Evolutionary conservation across 306 rosid species (phyloP).

Genomic region (Coriaria nepalensis): DNA sequence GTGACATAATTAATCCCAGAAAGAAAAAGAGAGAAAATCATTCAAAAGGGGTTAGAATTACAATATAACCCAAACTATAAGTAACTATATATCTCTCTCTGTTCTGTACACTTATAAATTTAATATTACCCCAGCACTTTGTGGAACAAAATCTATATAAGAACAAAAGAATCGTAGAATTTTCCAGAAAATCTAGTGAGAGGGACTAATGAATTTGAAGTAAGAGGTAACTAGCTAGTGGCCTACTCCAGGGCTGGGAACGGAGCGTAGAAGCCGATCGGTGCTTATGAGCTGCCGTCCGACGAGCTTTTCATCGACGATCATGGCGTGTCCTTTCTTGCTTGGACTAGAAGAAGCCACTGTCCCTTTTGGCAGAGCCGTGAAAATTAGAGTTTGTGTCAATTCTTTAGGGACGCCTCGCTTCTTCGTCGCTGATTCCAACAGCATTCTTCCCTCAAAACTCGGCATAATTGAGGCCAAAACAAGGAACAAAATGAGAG

Average conservation of each 20-base stretch:
- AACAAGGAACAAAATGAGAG: conserved; percentile 25
- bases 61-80: too few relatives aligned
- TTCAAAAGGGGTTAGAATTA: too few relatives aligned
- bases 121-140: too few relatives aligned
- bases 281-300: conserved; percentile 41
- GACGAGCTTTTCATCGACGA: conserved; percentile 45
- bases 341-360: conserved; percentile 67
- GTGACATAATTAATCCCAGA: too few relatives aligned
- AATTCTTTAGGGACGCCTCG: conserved; percentile 8
- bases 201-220: too few relatives aligned
- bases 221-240: too few relatives aligned
- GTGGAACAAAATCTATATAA: too few relatives aligned
- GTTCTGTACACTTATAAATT: too few relatives aligned
- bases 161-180: too few relatives aligned
- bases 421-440: conserved; percentile 7
- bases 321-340: conserved; percentile 46
- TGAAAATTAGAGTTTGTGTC: conserved; percentile 22
- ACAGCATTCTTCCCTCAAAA: conserved; percentile 40
- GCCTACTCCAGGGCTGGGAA: conserved; percentile 13
- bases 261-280: conserved; percentile 28
- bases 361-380: conserved; percentile 66
- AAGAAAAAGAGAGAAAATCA: too few relatives aligned
- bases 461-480: conserved; percentile 21
- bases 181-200: too few relatives aligned
- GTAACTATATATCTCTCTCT: too few relatives aligned